Evolutionary conservation across 2,329 filamentous ascomycete genomes (phyloP), one percentile per base, ranked within the genome.

Genomic region (Trichoderma sp.): DNA sequence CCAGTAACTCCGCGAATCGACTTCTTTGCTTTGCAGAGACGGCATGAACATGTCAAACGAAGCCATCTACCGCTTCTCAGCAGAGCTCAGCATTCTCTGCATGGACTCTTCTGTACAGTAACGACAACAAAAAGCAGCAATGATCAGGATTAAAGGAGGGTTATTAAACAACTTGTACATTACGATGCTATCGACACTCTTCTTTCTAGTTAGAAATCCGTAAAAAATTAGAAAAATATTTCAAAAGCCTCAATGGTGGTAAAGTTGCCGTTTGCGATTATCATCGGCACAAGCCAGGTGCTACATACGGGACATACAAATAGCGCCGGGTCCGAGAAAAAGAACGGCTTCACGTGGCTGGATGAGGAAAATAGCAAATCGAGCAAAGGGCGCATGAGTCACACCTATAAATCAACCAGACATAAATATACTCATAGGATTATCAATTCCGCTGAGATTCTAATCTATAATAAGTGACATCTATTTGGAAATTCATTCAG

Each of bases 1-100:
- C 35, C 74, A 73, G 70, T 68, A 61, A 43, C 29, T 31, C n/a
- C 10, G 31, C 33, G 16, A 24, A 31, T 43, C 16, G 16, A 7
- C 40, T 16, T 43, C 16, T 43, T 21, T n/a, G 43, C 10, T 21
- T 14, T 47, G 47, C 21, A n/a, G 47, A 19, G n/a, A 16, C 7
- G n/a, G 47, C 21, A 13, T 8, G 21, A 5, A 49, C 47, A 24
- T 49, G 24, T 6, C 7, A 24, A n/a, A 47, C 5, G 1, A 31
- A 14, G 33, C 11, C 4, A 35, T 35, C n/a, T 1, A 24, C 10
- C n/a, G 47, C 47, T 24, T 49, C 8, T 49, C 5, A 49, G 47
- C n/a, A 24, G n/a, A 49, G n/a, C 6, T 4, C 21, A 24, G 11
- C 27, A 4, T 21, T 2, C 49, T 29, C 21, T 37, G 27, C 43